phyloP scores from a whole-genome alignment of 2,329 filamentous ascomycete species.

The Arachnomyces sp. region DNA sequence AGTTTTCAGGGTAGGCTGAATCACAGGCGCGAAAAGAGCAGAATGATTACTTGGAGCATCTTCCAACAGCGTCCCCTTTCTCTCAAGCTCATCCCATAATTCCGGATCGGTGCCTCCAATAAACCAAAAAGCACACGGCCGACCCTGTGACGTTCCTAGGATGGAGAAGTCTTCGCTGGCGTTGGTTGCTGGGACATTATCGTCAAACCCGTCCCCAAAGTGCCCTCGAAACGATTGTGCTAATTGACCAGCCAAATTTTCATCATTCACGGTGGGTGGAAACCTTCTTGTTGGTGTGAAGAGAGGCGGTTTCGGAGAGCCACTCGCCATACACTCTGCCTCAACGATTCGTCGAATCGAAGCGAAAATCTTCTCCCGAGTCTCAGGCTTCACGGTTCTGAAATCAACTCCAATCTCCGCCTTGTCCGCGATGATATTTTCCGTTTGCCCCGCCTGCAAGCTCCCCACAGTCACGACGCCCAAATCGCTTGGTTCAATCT shows the following conservation, averaged over 20 bases:
- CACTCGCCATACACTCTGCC: conserved; percentile 47
- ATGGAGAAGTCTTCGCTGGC: conserved; percentile 53
- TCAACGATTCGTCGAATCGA: conserved; percentile 49
- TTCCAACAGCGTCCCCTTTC: conserved; percentile 34
- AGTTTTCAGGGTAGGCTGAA: conserved; percentile 50
- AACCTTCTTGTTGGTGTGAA: conserved; percentile 44
- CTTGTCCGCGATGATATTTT: conserved; percentile 53
- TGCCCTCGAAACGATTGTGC: conserved; percentile 40
- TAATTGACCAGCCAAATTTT: conserved; percentile 34
- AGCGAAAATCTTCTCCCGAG: conserved; percentile 41
- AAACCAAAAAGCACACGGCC: conserved; percentile 50
- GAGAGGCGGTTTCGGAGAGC: conserved; percentile 41
- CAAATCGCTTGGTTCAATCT: conserved; percentile 45
- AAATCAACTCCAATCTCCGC: conserved; percentile 51
- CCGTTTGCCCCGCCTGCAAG: conserved; percentile 52
- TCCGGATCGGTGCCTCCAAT: conserved; percentile 47
- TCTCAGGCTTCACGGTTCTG: conserved; percentile 40
- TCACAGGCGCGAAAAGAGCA: conserved; percentile 51
- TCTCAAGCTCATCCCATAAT: conserved; percentile 44
- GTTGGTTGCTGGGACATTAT: conserved; percentile 24
- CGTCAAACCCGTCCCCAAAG: conserved; percentile 36
- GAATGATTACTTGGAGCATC: conserved; percentile 55
- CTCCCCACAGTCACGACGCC: conserved; percentile 53
- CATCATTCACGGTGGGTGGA: conserved; percentile 49
- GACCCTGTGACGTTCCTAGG: conserved; percentile 43